Percentiles rank a stretch among this genome's conserved stretches.
Evolutionary conservation across 2,329 filamentous ascomycete species (phyloP).

Genomic region (Fusarium longipes): DNA sequence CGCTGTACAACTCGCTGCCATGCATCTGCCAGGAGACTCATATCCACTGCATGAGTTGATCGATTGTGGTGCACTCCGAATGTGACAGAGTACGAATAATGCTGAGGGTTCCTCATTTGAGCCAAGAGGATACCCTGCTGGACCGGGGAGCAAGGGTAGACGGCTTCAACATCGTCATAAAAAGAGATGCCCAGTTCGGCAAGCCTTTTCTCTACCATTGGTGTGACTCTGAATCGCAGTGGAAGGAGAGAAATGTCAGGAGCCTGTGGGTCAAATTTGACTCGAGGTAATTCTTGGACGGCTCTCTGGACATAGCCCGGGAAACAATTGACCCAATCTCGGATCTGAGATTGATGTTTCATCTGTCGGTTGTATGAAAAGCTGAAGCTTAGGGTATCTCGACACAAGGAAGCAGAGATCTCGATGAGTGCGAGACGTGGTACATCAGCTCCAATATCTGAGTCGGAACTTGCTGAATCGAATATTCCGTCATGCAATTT

Average conservation of each 20-base stretch:
- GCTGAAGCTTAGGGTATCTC: background rate
- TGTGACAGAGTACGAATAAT: constrained; percentile 39
- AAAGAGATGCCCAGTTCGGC: background rate
- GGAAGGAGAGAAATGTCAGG: constrained; percentile 23
- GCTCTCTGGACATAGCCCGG: background rate
- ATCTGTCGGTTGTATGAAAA: constrained; percentile 29
- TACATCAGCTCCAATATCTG: constrained; percentile 21
- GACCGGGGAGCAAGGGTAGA: constrained; percentile 38
- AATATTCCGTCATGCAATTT: constrained; percentile 1
- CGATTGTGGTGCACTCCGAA: constrained; percentile 8
- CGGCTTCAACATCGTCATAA: constrained; percentile 12
- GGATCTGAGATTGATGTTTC: background rate
- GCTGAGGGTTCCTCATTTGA: constrained; percentile 27
- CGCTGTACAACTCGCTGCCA: constrained; percentile 38
- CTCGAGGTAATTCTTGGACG: background rate
- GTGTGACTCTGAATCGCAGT: background rate
- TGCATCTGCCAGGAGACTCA: constrained; percentile 17
- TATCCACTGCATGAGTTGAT: background rate
- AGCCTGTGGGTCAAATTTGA: background rate
- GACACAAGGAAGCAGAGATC: constrained; percentile 22
- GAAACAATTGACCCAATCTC: background rate
- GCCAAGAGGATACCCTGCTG: constrained; percentile 41
- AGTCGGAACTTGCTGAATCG: constrained; percentile 6
- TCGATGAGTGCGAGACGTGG: constrained; percentile 36
- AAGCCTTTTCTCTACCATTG: background rate